Base-by-base conservation (phyloP, 768 basidiomycete species). In the Crepidotus variabilis region DNA sequence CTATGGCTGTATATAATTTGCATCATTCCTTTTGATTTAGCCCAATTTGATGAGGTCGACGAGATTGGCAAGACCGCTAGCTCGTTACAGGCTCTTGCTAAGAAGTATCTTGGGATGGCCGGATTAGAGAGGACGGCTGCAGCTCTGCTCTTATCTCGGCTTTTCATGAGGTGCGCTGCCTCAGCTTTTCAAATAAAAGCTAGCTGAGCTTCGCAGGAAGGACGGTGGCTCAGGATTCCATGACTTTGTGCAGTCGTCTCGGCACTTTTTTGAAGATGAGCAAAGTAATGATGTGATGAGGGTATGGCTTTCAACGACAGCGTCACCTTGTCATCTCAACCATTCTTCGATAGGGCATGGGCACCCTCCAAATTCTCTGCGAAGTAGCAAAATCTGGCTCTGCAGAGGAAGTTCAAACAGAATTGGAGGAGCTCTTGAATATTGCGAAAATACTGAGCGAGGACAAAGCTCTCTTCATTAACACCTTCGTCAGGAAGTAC, bases 1-100 rank as follows among this genome's bases (percentile, higher is more conserved):
- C 76, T 97, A 10, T 98, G 96, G 96, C 78, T 98, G n/a, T 90
- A 92, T 20, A 81, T 99, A 21, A 88, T 97, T 49, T 89, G 90
- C 74, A 92, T 91, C 75, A 87, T 98, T 16, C 97, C 97, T 0
- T 99, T 99, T 69, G 87, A 92, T 66, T 75, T 99, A 36, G 79
- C 84, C 28, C 90, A 92, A 63, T 92, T 97, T 53, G 92, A 94
- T 64, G 86, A 88, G 55, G 65, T 61, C 9, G 77, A 76, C 2
- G 67, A 73, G n/a, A 62, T 66, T 21, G 81, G 84, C 10, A 68
- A 77, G 47, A 90, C 89, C 1, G 83, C 85, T 0, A 61, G 64
- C 16, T 67, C 68, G 4, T 72, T 95, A 2, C 87, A 94, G 61
- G 59, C 63, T 1, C 67, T 85, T 2, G 88, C 82, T 0, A 88